Base-by-base conservation (phyloP, 371 early-diverging fungal genomes). In the Entomophthora muscae region DNA sequence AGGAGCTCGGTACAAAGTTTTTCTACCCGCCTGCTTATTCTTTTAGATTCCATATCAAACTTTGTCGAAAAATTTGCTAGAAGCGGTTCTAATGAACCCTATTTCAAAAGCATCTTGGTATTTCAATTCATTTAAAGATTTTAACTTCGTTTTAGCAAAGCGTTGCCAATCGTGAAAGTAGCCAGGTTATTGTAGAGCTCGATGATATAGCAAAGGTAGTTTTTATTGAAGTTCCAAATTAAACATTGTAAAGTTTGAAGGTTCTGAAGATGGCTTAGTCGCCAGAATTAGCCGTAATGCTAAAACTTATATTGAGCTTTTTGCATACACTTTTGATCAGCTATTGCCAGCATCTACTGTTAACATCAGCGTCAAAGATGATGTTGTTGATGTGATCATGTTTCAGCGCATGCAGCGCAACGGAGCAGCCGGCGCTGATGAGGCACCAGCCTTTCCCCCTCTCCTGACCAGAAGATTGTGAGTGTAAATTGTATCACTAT, bases 311-410 rank as follows among this genome's bases (percentile, higher is more conserved):
- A 72, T 86, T 23, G 82, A 84, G 55, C 73, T 95, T 53, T 84
- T 92, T 65, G 78, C 77, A 64, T 73, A 73, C 55, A 89, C 83
- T 5, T 83, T 93, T 71, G 90, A 90, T 70, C 59, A 63, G 30
- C 66, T 91, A 62, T 76, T 91, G 60, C 91, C 95, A 1, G 73
- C 71, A 57, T 73, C 78, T 7, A 74, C 75, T 33, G 74, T 77
- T 63, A 76, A 85, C 65, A 77, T 88, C 53, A 75, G 72, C 29
- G 81, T 85, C 27, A 79, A 83, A n/a, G 86, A 86, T 54, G 81
- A 83, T 64, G 91, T 92, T 1, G 71, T 94, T 26, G 94, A 95
- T 66, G 93, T 95, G 22, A 83, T 96, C 65, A 81, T 93, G 69
- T 79, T 80, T 63, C 93, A 93, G 57, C 79, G 97, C 61, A 78